Evolutionary conservation across 1,284 basidiomycete species (phyloP).

Genomic region (Apiotrichum veenhuisii): DNA sequence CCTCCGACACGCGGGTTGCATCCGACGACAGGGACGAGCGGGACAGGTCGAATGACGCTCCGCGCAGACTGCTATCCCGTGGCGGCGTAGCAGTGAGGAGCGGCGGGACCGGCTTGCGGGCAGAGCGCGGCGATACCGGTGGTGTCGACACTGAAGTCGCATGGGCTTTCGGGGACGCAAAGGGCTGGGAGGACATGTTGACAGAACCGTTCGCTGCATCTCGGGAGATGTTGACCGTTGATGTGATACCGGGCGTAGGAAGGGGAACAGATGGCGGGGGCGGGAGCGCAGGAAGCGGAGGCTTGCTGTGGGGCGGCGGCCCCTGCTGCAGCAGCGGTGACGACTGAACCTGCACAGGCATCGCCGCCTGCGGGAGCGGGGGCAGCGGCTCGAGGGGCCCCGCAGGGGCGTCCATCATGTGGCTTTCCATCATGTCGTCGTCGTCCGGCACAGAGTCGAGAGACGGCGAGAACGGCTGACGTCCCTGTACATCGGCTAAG

Average conservation of each 20-base stretch:
- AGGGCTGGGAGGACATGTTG: no score
- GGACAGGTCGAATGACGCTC: neutral
- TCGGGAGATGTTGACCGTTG: no score
- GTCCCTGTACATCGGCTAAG: conserved; percentile 2
- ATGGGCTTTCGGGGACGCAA: no score
- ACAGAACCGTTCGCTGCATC: neutral
- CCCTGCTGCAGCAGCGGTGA: neutral
- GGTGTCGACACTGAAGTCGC: no score
- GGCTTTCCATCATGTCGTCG: neutral
- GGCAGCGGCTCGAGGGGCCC: neutral
- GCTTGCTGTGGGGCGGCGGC: neutral
- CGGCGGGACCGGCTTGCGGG: neutral
- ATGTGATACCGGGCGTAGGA: no score
- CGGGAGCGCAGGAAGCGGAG: no score
- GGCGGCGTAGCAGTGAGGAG: neutral
- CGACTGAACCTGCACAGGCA: neutral
- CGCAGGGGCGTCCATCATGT: neutral
- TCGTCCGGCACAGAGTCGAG: neutral
- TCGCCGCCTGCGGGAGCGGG: neutral
- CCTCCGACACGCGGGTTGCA: neutral
- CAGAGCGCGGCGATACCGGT: no score
- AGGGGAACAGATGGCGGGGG: neutral
- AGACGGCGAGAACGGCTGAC: neutral
- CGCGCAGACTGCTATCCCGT: neutral
- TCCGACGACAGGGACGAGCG: neutral